Evolutionary conservation across 1,284 basidiomycete species (phyloP).

Genomic region (Cutaneotrichosporon sp.): DNA sequence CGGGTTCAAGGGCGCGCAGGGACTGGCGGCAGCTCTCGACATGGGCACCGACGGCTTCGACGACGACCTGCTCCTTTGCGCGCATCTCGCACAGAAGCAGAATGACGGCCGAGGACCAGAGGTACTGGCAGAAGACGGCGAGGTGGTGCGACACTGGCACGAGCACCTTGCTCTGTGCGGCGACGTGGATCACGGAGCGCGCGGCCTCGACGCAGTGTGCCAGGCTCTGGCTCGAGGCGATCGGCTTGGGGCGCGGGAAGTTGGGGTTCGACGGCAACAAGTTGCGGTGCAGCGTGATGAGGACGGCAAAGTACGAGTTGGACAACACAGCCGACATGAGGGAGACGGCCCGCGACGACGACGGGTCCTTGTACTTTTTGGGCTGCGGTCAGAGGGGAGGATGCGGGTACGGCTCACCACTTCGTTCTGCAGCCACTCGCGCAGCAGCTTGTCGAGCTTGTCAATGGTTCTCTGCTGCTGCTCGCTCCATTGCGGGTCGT

Average conservation of each 20-base stretch:
- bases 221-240: slow-evolving; percentile 47
- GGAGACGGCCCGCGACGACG: slow-evolving; percentile 39
- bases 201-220: slow-evolving; percentile 50
- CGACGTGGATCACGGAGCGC: slow-evolving; percentile 66
- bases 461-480: slow-evolving; percentile 75
- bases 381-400: slow-evolving; percentile 54
- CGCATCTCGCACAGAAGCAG: slow-evolving; percentile 85
- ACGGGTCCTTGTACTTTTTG: slow-evolving; percentile 62
- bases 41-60: slow-evolving; percentile 74
- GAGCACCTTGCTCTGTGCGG: slow-evolving; percentile 78
- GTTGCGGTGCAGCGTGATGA: slow-evolving; percentile 85
- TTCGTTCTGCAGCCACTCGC: slow-evolving; percentile 73
- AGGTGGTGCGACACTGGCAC: slow-evolving; percentile 85
- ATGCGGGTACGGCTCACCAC: slow-evolving; percentile 35
- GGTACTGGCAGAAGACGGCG: slow-evolving; percentile 86
- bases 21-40: slow-evolving; percentile 71
- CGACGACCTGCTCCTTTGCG: slow-evolving; percentile 65
- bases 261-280: slow-evolving; percentile 60
- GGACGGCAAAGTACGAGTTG: slow-evolving; percentile 84
- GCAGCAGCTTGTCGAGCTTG: slow-evolving; percentile 70
- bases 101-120: slow-evolving; percentile 87
- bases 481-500: slow-evolving; percentile 68
- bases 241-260: slow-evolving; percentile 45
- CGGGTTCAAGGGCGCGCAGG: slow-evolving; percentile 77
- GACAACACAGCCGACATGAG: slow-evolving; percentile 79